A percentile compares a stretch with the other conserved stretches of the same genome.
phyloP scores from a whole-genome alignment of 2,329 filamentous ascomycete species.

The Claviceps digitariae region DNA sequence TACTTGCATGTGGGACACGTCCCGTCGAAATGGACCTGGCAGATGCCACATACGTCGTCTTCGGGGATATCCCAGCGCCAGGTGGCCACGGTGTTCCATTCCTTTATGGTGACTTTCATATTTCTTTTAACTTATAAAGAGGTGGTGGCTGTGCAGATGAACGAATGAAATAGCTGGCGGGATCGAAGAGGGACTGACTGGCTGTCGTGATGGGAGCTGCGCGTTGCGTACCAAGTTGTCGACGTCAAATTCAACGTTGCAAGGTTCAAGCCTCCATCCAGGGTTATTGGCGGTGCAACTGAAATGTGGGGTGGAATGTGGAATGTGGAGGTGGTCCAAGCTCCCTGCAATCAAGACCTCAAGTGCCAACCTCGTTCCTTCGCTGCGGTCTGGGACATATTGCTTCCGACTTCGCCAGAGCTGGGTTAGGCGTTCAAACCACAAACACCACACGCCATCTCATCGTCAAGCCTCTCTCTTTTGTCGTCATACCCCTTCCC shows the following conservation, averaged over 20 bases:
- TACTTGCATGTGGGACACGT: constrained; percentile 98
- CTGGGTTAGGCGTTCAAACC: background rate
- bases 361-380: background rate
- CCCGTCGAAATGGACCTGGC: constrained; percentile 93
- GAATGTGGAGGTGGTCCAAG: constrained; percentile 1
- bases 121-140: background rate
- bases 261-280: background rate
- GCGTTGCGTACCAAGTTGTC: background rate
- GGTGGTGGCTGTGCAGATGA: background rate
- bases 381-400: no score
- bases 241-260: background rate
- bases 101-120: constrained; percentile 93
- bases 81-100: constrained; percentile 88
- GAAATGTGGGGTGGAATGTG: background rate
- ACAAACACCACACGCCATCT: constrained; percentile 1
- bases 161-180: background rate
- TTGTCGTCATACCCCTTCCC: constrained; percentile 1
- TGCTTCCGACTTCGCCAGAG: background rate
- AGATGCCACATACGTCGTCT: constrained; percentile 97
- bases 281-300: background rate
- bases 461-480: constrained; percentile 1
- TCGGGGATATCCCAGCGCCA: constrained; percentile 98
- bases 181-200: background rate
- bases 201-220: background rate
- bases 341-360: background rate